Conservation (phyloP, 257 asterid species). For the Scutellaria barbata region DNA sequence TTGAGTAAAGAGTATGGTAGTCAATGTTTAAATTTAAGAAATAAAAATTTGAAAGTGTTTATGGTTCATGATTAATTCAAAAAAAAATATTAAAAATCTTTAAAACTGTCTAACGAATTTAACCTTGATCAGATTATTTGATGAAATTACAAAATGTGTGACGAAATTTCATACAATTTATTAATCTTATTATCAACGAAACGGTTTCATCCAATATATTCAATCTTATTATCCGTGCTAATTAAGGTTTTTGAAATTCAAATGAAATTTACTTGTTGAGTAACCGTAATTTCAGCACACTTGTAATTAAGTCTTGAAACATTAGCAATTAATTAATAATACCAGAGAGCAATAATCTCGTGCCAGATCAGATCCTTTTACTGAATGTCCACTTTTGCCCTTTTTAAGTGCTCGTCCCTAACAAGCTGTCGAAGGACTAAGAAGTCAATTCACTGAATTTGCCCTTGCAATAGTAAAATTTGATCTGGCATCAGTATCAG, state of each 20-base stretch:
- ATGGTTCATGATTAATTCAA: too few species aligned
- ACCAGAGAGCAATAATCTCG: slow-evolving; percentile 2
- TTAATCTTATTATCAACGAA: too few species aligned
- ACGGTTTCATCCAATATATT: too few species aligned
- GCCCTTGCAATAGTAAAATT: not conserved
- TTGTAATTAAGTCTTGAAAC: slow-evolving; percentile 12
- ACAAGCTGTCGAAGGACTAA: not conserved
- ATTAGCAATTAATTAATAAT: not conserved
- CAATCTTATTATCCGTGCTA: too few species aligned
- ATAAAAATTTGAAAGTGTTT: not conserved
- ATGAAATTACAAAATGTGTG: too few species aligned
- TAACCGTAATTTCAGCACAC: slow-evolving; percentile 35
- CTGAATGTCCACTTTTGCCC: slow-evolving; percentile 26
- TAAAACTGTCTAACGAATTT: too few species aligned
- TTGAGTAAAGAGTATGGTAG: too few species aligned
- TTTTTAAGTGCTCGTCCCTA: not conserved
- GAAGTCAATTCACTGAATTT: not conserved
- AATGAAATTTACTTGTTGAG: slow-evolving; percentile 5
- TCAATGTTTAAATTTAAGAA: not conserved
- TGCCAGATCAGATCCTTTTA: not conserved
- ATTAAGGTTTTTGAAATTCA: not conserved
- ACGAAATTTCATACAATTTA: too few species aligned
- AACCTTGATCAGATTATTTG: too few species aligned
- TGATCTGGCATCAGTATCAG: slow-evolving; percentile 1
- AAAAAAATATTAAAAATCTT: too few species aligned